Base-by-base conservation (phyloP, 1,284 basidiomycete genomes). In the Pseudozyma sp. region DNA sequence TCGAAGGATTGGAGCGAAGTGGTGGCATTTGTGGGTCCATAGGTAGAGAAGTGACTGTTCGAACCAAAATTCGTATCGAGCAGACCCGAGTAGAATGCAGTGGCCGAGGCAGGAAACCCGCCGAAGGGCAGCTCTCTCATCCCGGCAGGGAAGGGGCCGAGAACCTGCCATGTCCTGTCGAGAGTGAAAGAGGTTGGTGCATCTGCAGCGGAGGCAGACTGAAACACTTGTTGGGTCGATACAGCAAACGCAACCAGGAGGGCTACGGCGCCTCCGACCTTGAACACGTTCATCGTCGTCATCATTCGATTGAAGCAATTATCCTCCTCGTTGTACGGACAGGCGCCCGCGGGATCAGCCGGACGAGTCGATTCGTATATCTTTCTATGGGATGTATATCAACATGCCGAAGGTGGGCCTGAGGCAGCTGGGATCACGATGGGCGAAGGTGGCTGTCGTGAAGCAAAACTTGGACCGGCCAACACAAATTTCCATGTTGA, bases 231-330 rank as follows among this genome's bases (percentile, higher is more conserved):
- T 54, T 71, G 61, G 7, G 54, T 66, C 34, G 62, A 61, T 9
- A 37, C 43, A 14, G 57, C 61, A 7, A 35, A 46, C 5, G 62
- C 54, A 46, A 61, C 35, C 5, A 65, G 54, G 37, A 61, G 43
- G 3, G 57, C 35, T 14, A 62, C 30, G 42, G 60, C 6, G 35
- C 29, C 57, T 5, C 37, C 37, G n/a, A 55, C 88, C 76, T 29
- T 48, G 39, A 59, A 58, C 37, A 33, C 47, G 14, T 37, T 46
- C 43, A 46, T 53, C 11, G 54, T 48, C 52, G 49, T 57, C n/a
- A 10, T 13, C 24, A 24, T 7, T 24, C 6, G 43, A 24, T 37
- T 14, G 19, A 24, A 24, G 19, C 8, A 4, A 19, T 24, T n/a
- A 2, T 19, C n/a, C 19, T 7, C 17, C 43, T 44, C 7, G 8